Evolutionary conservation across 805 yeast species (phyloP).

Genomic region (Kockiozyma suomiensis): DNA sequence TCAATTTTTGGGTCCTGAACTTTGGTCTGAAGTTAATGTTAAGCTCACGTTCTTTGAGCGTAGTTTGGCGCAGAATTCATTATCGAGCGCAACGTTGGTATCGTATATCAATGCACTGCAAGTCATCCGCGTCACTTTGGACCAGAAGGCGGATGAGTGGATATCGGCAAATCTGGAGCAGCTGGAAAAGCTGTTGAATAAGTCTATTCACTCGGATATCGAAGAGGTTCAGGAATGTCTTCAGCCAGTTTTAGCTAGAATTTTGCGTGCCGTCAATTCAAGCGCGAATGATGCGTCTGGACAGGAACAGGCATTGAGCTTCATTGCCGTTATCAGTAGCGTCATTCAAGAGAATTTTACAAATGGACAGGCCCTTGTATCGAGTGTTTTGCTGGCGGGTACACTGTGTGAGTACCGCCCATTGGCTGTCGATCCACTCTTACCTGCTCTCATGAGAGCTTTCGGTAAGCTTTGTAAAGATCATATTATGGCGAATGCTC

Average conservation of each 20-base stretch:
- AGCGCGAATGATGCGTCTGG: slow-evolving; percentile 52
- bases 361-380: slow-evolving; percentile 75
- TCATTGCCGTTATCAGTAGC: slow-evolving; percentile 60
- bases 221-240: slow-evolving; percentile 85
- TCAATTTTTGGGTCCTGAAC: slow-evolving; percentile 66
- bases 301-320: slow-evolving; percentile 63
- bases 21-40: slow-evolving; percentile 89
- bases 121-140: slow-evolving; percentile 79
- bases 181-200: slow-evolving; percentile 73
- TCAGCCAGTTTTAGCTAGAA: slow-evolving; percentile 70
- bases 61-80: slow-evolving; percentile 76
- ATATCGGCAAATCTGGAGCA: slow-evolving; percentile 68
- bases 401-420: slow-evolving; percentile 78
- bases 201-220: slow-evolving; percentile 77
- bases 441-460: slow-evolving; percentile 80
- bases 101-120: slow-evolving; percentile 88
- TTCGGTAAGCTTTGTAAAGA: slow-evolving; percentile 88
- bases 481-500: slow-evolving; percentile 68
- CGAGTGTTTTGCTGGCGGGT: slow-evolving; percentile 68
- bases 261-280: slow-evolving; percentile 64
- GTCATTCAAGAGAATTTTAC: slow-evolving; percentile 78
- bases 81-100: slow-evolving; percentile 58
- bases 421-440: slow-evolving; percentile 67
- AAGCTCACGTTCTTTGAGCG: slow-evolving; percentile 86
- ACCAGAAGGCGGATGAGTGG: slow-evolving; percentile 78